Base-by-base conservation (phyloP, 75 land plant genomes). In the Pseudotsuga menziesii region DNA sequence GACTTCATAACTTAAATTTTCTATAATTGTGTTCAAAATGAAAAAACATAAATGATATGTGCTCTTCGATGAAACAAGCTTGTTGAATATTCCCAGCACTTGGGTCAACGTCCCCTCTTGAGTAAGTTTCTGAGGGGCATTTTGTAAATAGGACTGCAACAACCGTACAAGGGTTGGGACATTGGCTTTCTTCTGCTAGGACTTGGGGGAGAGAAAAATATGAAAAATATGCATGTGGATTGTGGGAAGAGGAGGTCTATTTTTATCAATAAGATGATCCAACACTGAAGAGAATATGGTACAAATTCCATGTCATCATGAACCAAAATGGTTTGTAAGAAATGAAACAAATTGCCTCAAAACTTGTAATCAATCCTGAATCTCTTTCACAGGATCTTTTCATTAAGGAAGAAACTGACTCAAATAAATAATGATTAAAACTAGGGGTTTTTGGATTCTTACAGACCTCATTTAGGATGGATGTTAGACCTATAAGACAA, bases 361-460 rank as follows among this genome's bases (percentile, higher is more conserved):
- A 95, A 25, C 79, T 77, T 5, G 85, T 58, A 36, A 93, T 78
- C 63, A 95, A 85, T 57, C 86, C 84, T 36, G 87, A 79, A 56
- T 88, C 89, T 76, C 72, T 86, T 79, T 89, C 93, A 76, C 94
- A 90, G 0, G 92, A 84, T 57, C 90, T 83, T 71, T 87, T 88
- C 36, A 97, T 26, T 20, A 95, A 77, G 25, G 90, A 85, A 41
- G 99, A 92, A n/a, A 97, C 88, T 14, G 99, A 79, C 82, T 97
- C 98, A 87, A 97, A 97, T 27, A 95, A 78, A 52, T 95, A 97
- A 72, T 97, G 99, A 77, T 95, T 94, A 71, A 97, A 97, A 11
- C 64, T 82, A 11, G 99, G 99, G 77, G 91, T 95, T 54, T 81
- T 95, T 0, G 99, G 99, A 81, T 97, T 97, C 83, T 88, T 85